phyloP scores from a whole-genome alignment of 177 flowering plant genomes.

The Vitis hybrid region DNA sequence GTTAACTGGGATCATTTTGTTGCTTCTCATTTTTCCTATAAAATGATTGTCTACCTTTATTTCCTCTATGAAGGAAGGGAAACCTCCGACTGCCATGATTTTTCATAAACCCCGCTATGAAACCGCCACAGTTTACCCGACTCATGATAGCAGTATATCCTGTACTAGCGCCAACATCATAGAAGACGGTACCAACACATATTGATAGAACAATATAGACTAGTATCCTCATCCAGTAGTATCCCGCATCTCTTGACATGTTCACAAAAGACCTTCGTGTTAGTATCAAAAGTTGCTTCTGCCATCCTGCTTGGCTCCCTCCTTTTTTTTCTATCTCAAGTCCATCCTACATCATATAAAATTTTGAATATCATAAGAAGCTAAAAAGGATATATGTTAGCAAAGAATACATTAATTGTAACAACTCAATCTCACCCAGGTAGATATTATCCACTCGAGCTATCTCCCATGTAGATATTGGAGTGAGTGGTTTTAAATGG shows the following conservation, averaged over 20 bases:
- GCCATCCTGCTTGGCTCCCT: constrained; percentile 61
- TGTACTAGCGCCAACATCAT: constrained; percentile 44
- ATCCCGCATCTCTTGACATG: constrained; percentile 77
- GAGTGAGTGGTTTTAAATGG: too few species aligned
- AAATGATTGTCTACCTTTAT: constrained; percentile 46
- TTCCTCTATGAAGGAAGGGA: constrained; percentile 81
- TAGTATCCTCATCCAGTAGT: constrained; percentile 67
- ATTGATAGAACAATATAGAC: constrained; percentile 48
- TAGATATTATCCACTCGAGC: too few species aligned
- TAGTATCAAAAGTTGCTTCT: constrained; percentile 60
- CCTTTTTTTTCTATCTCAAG: constrained; percentile 18
- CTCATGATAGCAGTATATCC: constrained; percentile 49
- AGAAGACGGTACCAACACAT: constrained; percentile 64
- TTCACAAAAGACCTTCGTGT: constrained; percentile 55
- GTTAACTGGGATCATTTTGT: not conserved
- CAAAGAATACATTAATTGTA: too few species aligned
- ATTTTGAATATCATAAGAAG: too few species aligned
- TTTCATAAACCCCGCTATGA: constrained; percentile 75
- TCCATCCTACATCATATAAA: constrained; percentile 35
- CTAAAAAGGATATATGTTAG: too few species aligned
- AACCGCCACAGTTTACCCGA: constrained; percentile 61
- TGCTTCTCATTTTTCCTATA: too few species aligned
- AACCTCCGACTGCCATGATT: constrained; percentile 87
- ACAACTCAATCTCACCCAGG: too few species aligned
- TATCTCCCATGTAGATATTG: too few species aligned